These are phyloP conservation scores for Xylaria bambusicola DNA, from an alignment of 495 filamentous ascomycete genomes.

Conservation along the genomic window DNA sequence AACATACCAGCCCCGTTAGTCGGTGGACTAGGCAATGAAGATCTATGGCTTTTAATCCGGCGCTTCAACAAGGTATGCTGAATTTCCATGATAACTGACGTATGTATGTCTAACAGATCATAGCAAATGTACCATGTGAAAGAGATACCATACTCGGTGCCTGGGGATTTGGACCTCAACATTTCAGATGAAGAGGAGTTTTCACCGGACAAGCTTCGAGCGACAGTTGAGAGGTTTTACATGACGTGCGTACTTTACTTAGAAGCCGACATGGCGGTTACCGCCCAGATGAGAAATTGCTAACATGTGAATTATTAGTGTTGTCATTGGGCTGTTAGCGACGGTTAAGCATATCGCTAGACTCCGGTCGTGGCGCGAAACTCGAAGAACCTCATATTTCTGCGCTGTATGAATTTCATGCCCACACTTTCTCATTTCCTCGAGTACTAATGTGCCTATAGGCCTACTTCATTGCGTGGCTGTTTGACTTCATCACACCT, in stretches of 20 bases:
- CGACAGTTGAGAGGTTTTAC: constrained; percentile 81
- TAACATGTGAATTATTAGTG: constrained; percentile 19
- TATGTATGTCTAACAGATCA: background rate
- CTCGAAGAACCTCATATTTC: constrained; percentile 66
- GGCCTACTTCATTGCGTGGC: constrained; percentile 76
- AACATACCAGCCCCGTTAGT: constrained; percentile 64
- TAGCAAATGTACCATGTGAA: constrained; percentile 91
- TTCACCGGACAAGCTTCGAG: constrained; percentile 81
- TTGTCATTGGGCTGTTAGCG: constrained; percentile 66
- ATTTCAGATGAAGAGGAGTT: constrained; percentile 82
- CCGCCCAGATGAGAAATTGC: background rate
- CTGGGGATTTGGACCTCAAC: constrained; percentile 71
- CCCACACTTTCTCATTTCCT: background rate
- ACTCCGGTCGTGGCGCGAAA: constrained; percentile 79
- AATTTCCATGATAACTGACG: background rate
- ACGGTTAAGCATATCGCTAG: constrained; percentile 73
- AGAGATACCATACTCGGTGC: constrained; percentile 53
- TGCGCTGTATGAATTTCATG: constrained; percentile 48
- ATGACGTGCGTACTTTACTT: constrained; percentile 51
- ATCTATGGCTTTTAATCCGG: constrained; percentile 77
- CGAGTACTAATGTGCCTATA: constrained; percentile 30
- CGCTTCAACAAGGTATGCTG: constrained; percentile 76
- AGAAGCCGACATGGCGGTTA: background rate
- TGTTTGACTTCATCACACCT: constrained; percentile 72
- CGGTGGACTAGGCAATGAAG: constrained; percentile 76